Evolutionary conservation across 2,329 filamentous ascomycete genomes (phyloP).

Genomic region (Fusarium drepaniforme): DNA sequence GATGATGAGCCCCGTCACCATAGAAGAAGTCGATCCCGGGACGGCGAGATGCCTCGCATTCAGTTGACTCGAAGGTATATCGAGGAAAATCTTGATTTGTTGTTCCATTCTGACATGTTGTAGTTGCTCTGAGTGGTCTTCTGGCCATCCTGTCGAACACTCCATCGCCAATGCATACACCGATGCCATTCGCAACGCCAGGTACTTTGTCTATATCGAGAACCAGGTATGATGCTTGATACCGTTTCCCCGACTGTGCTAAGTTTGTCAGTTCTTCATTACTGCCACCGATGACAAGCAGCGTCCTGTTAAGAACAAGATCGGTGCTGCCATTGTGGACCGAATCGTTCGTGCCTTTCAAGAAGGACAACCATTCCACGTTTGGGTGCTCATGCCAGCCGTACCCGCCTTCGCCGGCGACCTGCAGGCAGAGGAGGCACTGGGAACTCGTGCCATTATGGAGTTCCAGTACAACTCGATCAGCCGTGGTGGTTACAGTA

Average conservation of each 20-base stretch:
- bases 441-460: constrained; percentile 88
- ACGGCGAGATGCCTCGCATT: constrained; percentile 52
- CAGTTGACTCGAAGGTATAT: constrained; percentile 64
- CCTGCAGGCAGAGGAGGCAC: constrained; percentile 76
- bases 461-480: constrained; percentile 88
- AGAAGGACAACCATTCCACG: constrained; percentile 75
- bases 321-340: constrained; percentile 83
- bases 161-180: constrained; percentile 91
- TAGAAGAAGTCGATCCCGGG: constrained; percentile 13
- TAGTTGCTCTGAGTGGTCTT: constrained; percentile 65
- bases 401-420: constrained; percentile 88
- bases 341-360: constrained; percentile 79
- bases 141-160: constrained; percentile 69
- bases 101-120: neutral
- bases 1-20: constrained; percentile 36
- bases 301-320: constrained; percentile 80
- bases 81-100: neutral
- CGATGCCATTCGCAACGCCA: constrained; percentile 74
- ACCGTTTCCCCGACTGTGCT: neutral
- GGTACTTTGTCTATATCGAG: constrained; percentile 84
- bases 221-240: constrained; percentile 65
- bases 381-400: constrained; percentile 83
- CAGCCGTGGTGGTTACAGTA: constrained; percentile 80
- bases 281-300: constrained; percentile 80
- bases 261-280: constrained; percentile 76